Conservation (phyloP, 1,139 yeast species). For the Geotrichum citri-aurantii region DNA sequence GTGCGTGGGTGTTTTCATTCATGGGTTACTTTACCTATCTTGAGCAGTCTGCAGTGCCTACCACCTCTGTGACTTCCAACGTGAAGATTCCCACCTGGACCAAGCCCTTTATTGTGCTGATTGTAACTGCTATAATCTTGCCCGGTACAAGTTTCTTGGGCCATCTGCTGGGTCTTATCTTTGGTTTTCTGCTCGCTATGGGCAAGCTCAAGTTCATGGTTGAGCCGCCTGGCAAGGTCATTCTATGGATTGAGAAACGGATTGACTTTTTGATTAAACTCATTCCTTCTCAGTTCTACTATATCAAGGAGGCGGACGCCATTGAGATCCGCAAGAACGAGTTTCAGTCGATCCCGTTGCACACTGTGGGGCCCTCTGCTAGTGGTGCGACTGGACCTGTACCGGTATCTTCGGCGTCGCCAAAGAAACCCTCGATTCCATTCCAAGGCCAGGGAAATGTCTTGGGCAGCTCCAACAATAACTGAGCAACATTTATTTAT, state of each 20-base stretch:
- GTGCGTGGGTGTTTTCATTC: slow-evolving; percentile 74
- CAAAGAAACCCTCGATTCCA: neutral
- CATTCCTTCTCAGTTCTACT: slow-evolving; percentile 51
- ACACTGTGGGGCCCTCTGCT: neutral
- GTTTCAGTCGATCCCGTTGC: neutral
- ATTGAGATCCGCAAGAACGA: slow-evolving; percentile 37
- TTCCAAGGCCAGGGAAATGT: slow-evolving; percentile 2
- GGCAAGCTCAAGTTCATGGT: slow-evolving; percentile 51
- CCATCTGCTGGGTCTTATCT: slow-evolving; percentile 50
- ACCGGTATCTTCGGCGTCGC: neutral
- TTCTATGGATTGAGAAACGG: slow-evolving; percentile 61
- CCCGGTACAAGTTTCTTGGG: slow-evolving; percentile 70
- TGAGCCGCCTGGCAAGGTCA: slow-evolving; percentile 59
- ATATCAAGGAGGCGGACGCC: slow-evolving; percentile 53
- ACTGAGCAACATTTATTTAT: neutral
- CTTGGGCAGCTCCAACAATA: neutral
- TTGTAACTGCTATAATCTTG: slow-evolving; percentile 45
- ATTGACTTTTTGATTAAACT: slow-evolving; percentile 45
- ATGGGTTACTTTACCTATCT: slow-evolving; percentile 57
- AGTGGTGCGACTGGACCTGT: neutral
- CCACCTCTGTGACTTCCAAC: slow-evolving; percentile 26
- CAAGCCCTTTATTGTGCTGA: slow-evolving; percentile 52
- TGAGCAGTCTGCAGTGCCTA: slow-evolving; percentile 51
- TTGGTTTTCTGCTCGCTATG: slow-evolving; percentile 52
- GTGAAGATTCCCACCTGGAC: slow-evolving; percentile 53